These are phyloP conservation scores for Solanum hybrid DNA, from an alignment of 305 asterid genomes.

Conservation along the genomic window DNA sequence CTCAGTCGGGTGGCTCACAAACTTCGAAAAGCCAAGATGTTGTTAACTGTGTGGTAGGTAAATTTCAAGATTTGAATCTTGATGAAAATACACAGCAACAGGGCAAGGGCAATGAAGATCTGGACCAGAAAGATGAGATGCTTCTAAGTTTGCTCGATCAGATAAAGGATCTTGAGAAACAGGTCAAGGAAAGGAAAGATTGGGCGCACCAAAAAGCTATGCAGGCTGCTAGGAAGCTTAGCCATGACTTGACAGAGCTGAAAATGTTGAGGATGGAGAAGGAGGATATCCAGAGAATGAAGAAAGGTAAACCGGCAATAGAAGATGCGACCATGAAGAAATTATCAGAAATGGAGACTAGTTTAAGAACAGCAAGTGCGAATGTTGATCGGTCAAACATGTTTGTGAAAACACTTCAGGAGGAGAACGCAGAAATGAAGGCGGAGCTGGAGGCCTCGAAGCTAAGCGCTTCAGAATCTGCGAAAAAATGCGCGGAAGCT, in stretches of 20 bases:
- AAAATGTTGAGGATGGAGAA: conserved; percentile 80
- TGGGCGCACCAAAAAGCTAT: conserved; percentile 96
- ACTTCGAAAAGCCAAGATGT: conserved; percentile 62
- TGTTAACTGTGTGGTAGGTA: conserved; percentile 67
- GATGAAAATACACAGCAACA: conserved; percentile 65
- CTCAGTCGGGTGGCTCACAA: conserved; percentile 33
- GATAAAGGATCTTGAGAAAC: conserved; percentile 72
- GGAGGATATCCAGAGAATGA: conserved; percentile 68
- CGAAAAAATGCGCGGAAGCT: conserved; percentile 41
- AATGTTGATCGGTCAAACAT: conserved; percentile 84
- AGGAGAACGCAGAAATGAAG: conserved; percentile 57
- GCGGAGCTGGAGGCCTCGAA: conserved; percentile 74
- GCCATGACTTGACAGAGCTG: conserved; percentile 77
- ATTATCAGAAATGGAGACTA: conserved; percentile 67
- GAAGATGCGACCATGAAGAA: conserved; percentile 59
- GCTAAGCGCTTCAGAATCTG: conserved; percentile 64
- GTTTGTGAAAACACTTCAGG: conserved; percentile 73
- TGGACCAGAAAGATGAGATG: conserved; percentile 74
- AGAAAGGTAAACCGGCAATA: conserved; percentile 63
- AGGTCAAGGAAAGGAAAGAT: conserved; percentile 72
- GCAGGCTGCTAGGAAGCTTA: conserved; percentile 90
- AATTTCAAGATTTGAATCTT: conserved; percentile 74
- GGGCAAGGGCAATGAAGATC: conserved; percentile 29
- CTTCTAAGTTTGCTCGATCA: conserved; percentile 57
- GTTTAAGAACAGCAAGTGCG: conserved; percentile 71